Conservation (phyloP, 73 alveolate species). For the Tetrahymena borealis region DNA sequence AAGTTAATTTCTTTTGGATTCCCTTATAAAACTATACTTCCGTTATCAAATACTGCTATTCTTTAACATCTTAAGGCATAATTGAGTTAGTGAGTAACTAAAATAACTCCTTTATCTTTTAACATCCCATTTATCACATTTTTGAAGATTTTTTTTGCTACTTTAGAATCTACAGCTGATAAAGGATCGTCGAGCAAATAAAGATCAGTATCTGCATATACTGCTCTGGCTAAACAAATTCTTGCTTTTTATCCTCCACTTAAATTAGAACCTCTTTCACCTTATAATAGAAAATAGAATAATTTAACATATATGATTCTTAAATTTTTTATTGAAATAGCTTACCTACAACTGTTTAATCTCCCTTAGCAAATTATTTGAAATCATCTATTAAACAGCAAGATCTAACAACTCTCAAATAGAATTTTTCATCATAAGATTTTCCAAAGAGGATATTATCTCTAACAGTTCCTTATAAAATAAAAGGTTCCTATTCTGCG, state of each 20-base stretch:
- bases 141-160: conserved; percentile 46
- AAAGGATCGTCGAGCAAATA: conserved; percentile 63
- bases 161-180: conserved; percentile 60
- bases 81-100: conserved; percentile 40
- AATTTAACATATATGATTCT: neutral
- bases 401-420: conserved; percentile 49
- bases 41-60: neutral
- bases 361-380: conserved; percentile 51
- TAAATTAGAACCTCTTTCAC: conserved; percentile 76
- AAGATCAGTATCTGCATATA: conserved; percentile 66
- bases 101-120: conserved; percentile 50
- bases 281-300: conserved; percentile 4
- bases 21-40: neutral
- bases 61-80: neutral
- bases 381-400: conserved; percentile 62
- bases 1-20: neutral
- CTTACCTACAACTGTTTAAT: conserved; percentile 55
- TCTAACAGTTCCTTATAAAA: conserved; percentile 63
- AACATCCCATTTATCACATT: conserved; percentile 12
- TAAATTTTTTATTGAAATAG: neutral
- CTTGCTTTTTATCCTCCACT: conserved; percentile 88
- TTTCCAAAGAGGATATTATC: conserved; percentile 62
- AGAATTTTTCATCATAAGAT: conserved; percentile 54
- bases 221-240: conserved; percentile 80
- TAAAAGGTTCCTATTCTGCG: conserved; percentile 65